Evolutionary conservation across 495 filamentous ascomycete species (phyloP).

Genomic region (Aspergillus cristatus): DNA sequence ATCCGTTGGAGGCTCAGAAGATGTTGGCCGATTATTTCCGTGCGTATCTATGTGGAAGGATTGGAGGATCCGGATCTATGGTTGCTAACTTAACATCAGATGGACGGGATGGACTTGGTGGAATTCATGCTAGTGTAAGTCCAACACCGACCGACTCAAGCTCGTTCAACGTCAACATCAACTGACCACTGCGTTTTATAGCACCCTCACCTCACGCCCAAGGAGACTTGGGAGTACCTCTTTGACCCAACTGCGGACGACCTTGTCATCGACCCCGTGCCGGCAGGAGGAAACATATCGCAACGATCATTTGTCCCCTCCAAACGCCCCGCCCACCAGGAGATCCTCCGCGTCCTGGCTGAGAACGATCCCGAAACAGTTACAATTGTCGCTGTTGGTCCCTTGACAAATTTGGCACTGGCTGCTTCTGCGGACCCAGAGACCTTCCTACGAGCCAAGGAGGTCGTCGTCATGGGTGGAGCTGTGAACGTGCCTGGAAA

Average conservation of each 20-base stretch:
- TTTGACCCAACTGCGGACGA: slow-evolving; percentile 49
- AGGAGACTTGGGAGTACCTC: slow-evolving; percentile 74
- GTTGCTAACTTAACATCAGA: slow-evolving; percentile 42
- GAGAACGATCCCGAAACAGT: slow-evolving; percentile 75
- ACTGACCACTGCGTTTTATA: slow-evolving; percentile 22
- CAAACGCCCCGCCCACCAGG: slow-evolving; percentile 58
- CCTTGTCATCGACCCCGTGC: slow-evolving; percentile 25
- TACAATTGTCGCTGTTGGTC: slow-evolving; percentile 81
- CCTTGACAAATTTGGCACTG: slow-evolving; percentile 81
- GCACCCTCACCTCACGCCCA: slow-evolving; percentile 81
- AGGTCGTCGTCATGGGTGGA: slow-evolving; percentile 96
- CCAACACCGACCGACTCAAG: too few relatives aligned
- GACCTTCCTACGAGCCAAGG: slow-evolving; percentile 78
- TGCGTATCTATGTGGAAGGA: slow-evolving; percentile 31
- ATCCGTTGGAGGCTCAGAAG: slow-evolving; percentile 73
- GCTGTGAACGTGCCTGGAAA: slow-evolving; percentile 74
- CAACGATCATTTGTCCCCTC: slow-evolving; percentile 61
- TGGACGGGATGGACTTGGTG: slow-evolving; percentile 81
- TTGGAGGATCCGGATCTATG: too few relatives aligned
- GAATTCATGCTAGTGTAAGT: slow-evolving; percentile 73
- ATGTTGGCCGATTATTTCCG: slow-evolving; percentile 88
- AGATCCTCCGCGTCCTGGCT: slow-evolving; percentile 74
- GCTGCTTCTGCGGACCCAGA: slow-evolving; percentile 78
- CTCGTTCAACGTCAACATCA: too few relatives aligned
- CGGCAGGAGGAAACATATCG: slow-evolving; percentile 17